A percentile compares a stretch with the other conserved stretches of the same genome.
These are phyloP conservation scores for Botrytis tulipae DNA, from an alignment of 2,329 filamentous ascomycete species.

Conservation along the genomic window DNA sequence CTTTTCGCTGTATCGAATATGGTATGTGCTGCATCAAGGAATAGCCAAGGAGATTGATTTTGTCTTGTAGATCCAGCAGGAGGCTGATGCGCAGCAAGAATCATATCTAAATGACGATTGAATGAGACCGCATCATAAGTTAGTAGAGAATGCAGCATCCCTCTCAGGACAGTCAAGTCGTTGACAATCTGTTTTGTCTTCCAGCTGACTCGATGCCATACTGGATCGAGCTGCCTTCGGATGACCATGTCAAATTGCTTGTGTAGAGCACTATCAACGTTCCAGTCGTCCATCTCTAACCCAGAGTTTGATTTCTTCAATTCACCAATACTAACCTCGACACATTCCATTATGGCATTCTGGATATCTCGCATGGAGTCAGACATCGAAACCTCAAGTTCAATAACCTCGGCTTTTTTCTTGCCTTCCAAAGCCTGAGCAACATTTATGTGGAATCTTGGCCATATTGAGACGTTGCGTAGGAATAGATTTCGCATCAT, in stretches of 20 bases:
- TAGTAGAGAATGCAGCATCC: conserved; percentile 77
- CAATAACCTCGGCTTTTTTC: conserved; percentile 93
- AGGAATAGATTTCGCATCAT: conserved; percentile 94
- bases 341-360: conserved; percentile 90
- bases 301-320: conserved; percentile 87
- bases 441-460: conserved; percentile 87
- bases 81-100: conserved; percentile 85
- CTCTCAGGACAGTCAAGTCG: conserved; percentile 79
- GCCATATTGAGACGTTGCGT: conserved; percentile 85
- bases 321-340: conserved; percentile 91
- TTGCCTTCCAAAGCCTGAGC: conserved; percentile 86
- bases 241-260: conserved; percentile 90
- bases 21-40: conserved; percentile 89
- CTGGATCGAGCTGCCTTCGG: conserved; percentile 85
- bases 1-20: conserved; percentile 89
- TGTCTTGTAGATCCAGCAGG: conserved; percentile 83
- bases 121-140: conserved; percentile 89
- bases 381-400: conserved; percentile 94
- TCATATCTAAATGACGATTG: conserved; percentile 89
- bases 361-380: conserved; percentile 92
- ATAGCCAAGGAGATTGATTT: conserved; percentile 92
- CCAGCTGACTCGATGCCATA: conserved; percentile 96
- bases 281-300: conserved; percentile 96
- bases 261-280: conserved; percentile 85
- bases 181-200: conserved; percentile 93